Evolutionary conservation across 2,329 filamentous ascomycete genomes (phyloP).

Genomic region (Verticillium alfalfae): DNA sequence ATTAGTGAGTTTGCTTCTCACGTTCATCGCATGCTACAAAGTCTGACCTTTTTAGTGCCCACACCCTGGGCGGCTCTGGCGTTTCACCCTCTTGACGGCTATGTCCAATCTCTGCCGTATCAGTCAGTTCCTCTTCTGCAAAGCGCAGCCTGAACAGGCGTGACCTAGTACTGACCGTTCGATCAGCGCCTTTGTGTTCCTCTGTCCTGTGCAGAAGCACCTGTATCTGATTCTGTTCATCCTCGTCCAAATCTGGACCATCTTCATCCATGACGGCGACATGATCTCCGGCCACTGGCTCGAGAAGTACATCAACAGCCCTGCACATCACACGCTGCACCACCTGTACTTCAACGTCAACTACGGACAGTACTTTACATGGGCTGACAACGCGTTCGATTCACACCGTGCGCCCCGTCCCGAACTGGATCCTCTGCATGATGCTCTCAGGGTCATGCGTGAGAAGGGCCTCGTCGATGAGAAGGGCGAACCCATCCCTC

Average conservation of each 20-base stretch:
- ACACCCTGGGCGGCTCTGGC: slow-evolving; percentile 41
- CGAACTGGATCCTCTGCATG: slow-evolving; percentile 36
- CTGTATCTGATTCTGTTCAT: slow-evolving; percentile 37
- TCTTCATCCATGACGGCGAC: slow-evolving; percentile 43
- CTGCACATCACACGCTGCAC: slow-evolving; percentile 41
- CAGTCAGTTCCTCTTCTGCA: slow-evolving; percentile 23
- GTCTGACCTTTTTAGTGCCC: slow-evolving; percentile 24
- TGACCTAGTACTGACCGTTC: neutral
- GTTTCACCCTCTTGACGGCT: slow-evolving; percentile 41
- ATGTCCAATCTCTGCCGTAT: slow-evolving; percentile 39
- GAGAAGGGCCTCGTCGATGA: slow-evolving; percentile 38
- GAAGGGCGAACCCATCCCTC: slow-evolving; percentile 29
- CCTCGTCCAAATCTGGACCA: slow-evolving; percentile 41
- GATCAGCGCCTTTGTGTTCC: slow-evolving; percentile 32
- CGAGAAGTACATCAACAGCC: slow-evolving; percentile 41
- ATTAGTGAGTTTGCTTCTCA: slow-evolving; percentile 25
- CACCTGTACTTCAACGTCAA: slow-evolving; percentile 46
- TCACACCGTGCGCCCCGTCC: slow-evolving; percentile 37
- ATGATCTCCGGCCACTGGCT: slow-evolving; percentile 41
- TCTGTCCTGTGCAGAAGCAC: slow-evolving; percentile 39
- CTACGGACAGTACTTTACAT: slow-evolving; percentile 44
- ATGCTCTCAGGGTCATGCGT: slow-evolving; percentile 36
- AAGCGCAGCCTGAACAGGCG: neutral
- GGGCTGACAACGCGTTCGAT: slow-evolving; percentile 37
- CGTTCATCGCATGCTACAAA: neutral